A percentile compares a stretch with the other conserved stretches of the same genome.
These are phyloP conservation scores for Euphorbia corollata DNA, from an alignment of 441 rosid genomes.

Conservation along the genomic window DNA sequence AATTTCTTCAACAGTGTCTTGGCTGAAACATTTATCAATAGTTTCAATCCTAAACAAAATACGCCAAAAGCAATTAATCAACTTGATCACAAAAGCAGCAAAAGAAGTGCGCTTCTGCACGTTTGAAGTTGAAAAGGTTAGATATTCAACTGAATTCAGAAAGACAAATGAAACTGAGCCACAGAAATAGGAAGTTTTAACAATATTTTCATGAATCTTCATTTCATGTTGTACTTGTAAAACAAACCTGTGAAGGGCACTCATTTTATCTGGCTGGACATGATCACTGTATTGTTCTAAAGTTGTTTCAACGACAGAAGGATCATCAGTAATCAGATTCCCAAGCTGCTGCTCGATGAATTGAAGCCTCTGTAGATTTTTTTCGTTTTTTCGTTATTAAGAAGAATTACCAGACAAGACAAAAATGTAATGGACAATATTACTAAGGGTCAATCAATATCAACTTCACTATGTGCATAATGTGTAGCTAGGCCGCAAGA, in stretches of 20 bases:
- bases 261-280: slow-evolving; percentile 53
- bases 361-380: slow-evolving; percentile 45
- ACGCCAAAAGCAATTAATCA: slow-evolving; percentile 9
- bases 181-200: background rate
- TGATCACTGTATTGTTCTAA: slow-evolving; percentile 54
- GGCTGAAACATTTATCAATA: slow-evolving; percentile 69
- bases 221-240: slow-evolving; percentile 12
- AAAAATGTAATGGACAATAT: slow-evolving; percentile 10
- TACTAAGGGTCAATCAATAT: slow-evolving; percentile 13
- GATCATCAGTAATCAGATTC: slow-evolving; percentile 71
- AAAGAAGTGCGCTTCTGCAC: background rate
- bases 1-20: slow-evolving; percentile 79
- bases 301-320: slow-evolving; percentile 62
- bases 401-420: slow-evolving; percentile 11
- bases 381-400: background rate
- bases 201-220: slow-evolving; percentile 5
- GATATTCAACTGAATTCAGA: slow-evolving; percentile 6
- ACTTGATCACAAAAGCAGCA: background rate
- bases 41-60: slow-evolving; percentile 44
- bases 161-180: slow-evolving; percentile 11
- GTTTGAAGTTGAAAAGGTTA: background rate
- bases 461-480: slow-evolving; percentile 51
- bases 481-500: slow-evolving; percentile 89
- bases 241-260: slow-evolving; percentile 67
- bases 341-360: slow-evolving; percentile 58